Evolutionary conservation across 495 filamentous ascomycete species (phyloP).

Genomic region (Glonium stellatum): DNA sequence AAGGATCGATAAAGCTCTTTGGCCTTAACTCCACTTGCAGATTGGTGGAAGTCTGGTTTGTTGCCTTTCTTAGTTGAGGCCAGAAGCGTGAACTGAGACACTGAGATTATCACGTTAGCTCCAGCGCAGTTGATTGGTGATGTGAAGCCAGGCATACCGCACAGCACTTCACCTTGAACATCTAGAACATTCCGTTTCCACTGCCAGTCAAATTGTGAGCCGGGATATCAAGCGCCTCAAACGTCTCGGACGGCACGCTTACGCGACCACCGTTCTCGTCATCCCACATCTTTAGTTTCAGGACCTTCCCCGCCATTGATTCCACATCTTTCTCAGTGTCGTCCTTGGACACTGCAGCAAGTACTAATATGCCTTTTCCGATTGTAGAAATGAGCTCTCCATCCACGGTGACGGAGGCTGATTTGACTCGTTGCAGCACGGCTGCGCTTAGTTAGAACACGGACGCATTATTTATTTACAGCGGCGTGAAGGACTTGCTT

Average conservation of each 20-base stretch:
- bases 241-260: background rate
- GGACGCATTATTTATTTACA: background rate
- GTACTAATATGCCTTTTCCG: slow-evolving; percentile 79
- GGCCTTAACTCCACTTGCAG: slow-evolving; percentile 68
- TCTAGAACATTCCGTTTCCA: slow-evolving; percentile 87
- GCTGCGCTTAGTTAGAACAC: slow-evolving; percentile 44
- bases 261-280: slow-evolving; percentile 56
- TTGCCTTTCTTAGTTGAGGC: slow-evolving; percentile 88
- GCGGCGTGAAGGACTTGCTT: slow-evolving; percentile 4
- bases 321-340: slow-evolving; percentile 88
- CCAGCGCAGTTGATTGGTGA: background rate
- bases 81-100: slow-evolving; percentile 97
- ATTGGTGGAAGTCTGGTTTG: slow-evolving; percentile 92
- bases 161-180: slow-evolving; percentile 82
- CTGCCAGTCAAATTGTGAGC: slow-evolving; percentile 38
- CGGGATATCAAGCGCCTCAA: background rate
- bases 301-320: slow-evolving; percentile 69
- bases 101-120: slow-evolving; percentile 38
- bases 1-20: slow-evolving; percentile 77
- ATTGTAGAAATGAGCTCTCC: slow-evolving; percentile 82
- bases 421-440: slow-evolving; percentile 89
- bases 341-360: slow-evolving; percentile 83
- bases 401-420: slow-evolving; percentile 98
- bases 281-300: slow-evolving; percentile 87
- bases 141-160: slow-evolving; percentile 53